Base-by-base conservation (phyloP, 2,329 filamentous ascomycete genomes). In the Ascochyta pisi region DNA sequence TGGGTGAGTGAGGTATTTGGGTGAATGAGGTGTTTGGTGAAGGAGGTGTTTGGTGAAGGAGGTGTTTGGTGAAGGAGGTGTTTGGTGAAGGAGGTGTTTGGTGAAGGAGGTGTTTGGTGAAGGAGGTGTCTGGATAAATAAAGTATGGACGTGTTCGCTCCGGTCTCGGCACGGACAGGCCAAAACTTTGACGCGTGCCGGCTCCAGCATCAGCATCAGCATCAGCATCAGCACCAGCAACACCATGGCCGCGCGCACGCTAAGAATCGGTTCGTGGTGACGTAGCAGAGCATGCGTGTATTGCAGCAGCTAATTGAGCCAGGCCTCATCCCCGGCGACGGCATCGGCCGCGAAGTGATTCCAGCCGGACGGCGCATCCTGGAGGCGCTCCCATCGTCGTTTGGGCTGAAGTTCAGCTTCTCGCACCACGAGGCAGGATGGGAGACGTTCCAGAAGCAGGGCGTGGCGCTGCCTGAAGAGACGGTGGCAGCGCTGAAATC, bases 321-420 rank as follows among this genome's bases (percentile, higher is more conserved):
- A 96, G 93, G 93, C 77, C 90, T 98, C 70, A 98, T 99, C 76
- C 91, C 95, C 70, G 95, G 95, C 74, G 95, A 99, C 81, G 95
- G 95, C 79, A 99, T 99, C 80, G 95, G 95, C 79, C 91, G 91
- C 76, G 95, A 99, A 81, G 95, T 99, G 77, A 98, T 99, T 78
- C 95, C 95, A 64, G 86, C 95, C 50, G 95, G 94, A 47, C 91
- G 92, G 70, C 89, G 90, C 63, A 83, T 98, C 67, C 90, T 99
- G 73, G 94, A 99, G 82, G 90, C 95, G 46, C 89, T 99, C 2
- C 93, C 94, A 31, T 79, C 89, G n/a, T 95, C 91, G n/a, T 82
- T 97, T 43, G 89, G 90, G 71, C 86, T 99, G 68, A 93, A 92
- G 73, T 98, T 98, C 84, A 90, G 89, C 76, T 99, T 98, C 79